Base-by-base conservation (phyloP, 164 flowering plant species). In the Echeveria elegans region DNA sequence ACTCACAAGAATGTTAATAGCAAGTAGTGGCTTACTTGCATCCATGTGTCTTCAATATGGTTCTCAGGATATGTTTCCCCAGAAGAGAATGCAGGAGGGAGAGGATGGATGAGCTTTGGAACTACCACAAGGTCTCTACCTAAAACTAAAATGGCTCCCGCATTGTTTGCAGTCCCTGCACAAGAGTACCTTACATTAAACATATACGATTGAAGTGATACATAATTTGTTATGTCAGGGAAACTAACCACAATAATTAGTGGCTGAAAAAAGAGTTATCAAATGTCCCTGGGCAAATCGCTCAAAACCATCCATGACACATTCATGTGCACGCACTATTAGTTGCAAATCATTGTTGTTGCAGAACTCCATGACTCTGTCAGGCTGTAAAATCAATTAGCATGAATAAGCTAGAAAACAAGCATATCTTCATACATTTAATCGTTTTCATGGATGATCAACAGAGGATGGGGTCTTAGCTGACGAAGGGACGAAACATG, bases 291-390 rank as follows among this genome's bases (percentile, higher is more conserved):
- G 99, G n/a, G 99, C 99, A 77, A 95, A 95, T 48, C 99, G 93
- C 82, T 95, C 99, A 81, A 95, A 95, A 43, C 99, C 99, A 85
- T 95, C 99, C 99, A 95, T 95, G 64, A 95, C 99, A 80, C 99
- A 92, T 72, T 95, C 99, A 71, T 95, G 99, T 34, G 98, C 99
- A 63, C 99, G 94, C n/a, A 92, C 99, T 72, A 95, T 95, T 79
- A 95, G 78, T 75, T 95, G 97, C 61, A 95, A 91, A 75, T 95
- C 99, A 80, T 95, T 95, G 82, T 95, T 92, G 75, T 88, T 90
- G 79, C 99, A 95, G 75, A 95, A 92, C 67, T 95, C 99, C 94
- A 90, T 88, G n/a, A 95, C 99, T 47, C 99, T 94, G 70, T 95
- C 99, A 76, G 99, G 99, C 98, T 95, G 94, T 66, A 79, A 73